Conservation (phyloP, 78 protist species). For the Mantamonas sphyraenae region DNA sequence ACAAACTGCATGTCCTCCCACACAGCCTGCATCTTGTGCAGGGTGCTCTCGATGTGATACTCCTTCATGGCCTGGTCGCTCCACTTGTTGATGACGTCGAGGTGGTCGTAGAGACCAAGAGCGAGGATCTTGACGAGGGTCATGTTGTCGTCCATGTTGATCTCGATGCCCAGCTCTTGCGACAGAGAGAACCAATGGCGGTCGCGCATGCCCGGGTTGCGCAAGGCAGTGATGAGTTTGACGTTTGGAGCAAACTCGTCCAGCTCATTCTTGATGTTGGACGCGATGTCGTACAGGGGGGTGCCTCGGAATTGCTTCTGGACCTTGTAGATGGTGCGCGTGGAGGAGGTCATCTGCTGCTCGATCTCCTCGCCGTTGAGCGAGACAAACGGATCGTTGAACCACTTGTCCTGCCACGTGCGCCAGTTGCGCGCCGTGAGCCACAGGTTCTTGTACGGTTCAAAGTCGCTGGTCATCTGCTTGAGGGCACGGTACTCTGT, state of each 20-base stretch:
- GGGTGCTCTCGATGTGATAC: slow-evolving; percentile 56
- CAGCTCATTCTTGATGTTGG: slow-evolving; percentile 21
- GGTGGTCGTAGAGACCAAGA: slow-evolving; percentile 18
- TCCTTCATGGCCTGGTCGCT: slow-evolving; percentile 60
- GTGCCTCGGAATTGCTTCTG: slow-evolving; percentile 7
- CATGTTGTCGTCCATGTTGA: slow-evolving; percentile 10
- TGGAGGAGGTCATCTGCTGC: background rate
- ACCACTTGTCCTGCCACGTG: slow-evolving; percentile 35
- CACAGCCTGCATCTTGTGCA: slow-evolving; percentile 52
- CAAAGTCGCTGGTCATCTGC: slow-evolving; percentile 40
- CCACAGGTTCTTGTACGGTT: slow-evolving; percentile 70
- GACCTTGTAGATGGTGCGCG: slow-evolving; percentile 1
- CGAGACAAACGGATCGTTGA: slow-evolving; percentile 23
- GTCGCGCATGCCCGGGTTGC: slow-evolving; percentile 63
- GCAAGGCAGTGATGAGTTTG: slow-evolving; percentile 47
- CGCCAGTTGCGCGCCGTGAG: slow-evolving; percentile 53
- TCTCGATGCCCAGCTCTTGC: slow-evolving; percentile 16
- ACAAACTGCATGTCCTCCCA: slow-evolving; percentile 9
- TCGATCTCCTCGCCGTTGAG: slow-evolving; percentile 58
- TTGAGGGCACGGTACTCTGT: slow-evolving; percentile 38
- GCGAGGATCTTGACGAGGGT: slow-evolving; percentile 15
- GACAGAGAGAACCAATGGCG: slow-evolving; percentile 70
- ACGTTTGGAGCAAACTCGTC: slow-evolving; percentile 25
- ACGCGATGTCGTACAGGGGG: slow-evolving; percentile 25
- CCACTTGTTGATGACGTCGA: slow-evolving; percentile 2